Evolutionary conservation across 2,329 filamentous ascomycete species (phyloP), one percentile per base, ranked within the genome.

Genomic region (Botrytis paeoniae): DNA sequence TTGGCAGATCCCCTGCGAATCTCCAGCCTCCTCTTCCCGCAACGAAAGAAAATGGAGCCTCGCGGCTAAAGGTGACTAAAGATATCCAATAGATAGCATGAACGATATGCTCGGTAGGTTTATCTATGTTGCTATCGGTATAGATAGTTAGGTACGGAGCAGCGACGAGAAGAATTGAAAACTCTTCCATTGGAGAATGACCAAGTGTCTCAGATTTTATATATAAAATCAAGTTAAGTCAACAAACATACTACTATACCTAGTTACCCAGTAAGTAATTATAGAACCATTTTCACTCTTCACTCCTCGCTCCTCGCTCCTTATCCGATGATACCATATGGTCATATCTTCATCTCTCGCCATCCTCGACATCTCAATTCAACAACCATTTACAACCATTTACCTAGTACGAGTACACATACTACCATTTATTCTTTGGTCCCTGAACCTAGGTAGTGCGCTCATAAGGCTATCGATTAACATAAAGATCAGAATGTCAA

Each of bases 21-120:
- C 65, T 68, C 65, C 65, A 68, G 65, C 65, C 65, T 68, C 65
- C 48, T 32, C 65, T 57, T 48, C 43, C 43, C 37, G 39, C 60
- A 66, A 3, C 18, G n/a, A 68, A 43, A 8, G 65, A 68, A 68
- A 57, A 37, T 68, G 45, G 64, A 68, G 65, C 65, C 65, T 68
- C 35, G 65, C 65, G 48, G 65, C 65, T 68, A 68, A 68, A 32
- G 25, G 65, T 35, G 62, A 37, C 35, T 57, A 41, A 68, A 57
- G 48, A 41, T 57, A 68, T 22, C 64, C 64, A 68, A 68, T 68
- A 68, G 64, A 57, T 54, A 39, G 45, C 35, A 29, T 32, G 20
- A 18, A 39, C 16, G 51, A 57, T 18, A 57, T 57, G 51, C 51
- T 57, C 51, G 14, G 51, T 1, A 29, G 51, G n/a, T 57, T 32